phyloP scores from a whole-genome alignment of 2,329 filamentous ascomycete genomes.

The Ophiostoma australiae region DNA sequence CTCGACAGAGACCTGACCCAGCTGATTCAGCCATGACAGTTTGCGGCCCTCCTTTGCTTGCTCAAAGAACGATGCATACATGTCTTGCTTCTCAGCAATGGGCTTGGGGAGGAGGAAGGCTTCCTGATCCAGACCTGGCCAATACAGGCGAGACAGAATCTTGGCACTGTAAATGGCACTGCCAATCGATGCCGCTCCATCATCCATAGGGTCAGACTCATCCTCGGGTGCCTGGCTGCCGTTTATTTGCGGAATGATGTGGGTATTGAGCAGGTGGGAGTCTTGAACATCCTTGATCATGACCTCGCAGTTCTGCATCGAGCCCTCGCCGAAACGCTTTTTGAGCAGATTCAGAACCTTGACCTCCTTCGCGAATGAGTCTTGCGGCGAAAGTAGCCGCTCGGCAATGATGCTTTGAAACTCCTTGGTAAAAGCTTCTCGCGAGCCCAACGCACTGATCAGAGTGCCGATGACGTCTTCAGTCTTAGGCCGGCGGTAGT shows the following conservation, averaged over 20 bases:
- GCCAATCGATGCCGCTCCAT: neutral
- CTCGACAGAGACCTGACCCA: conserved; percentile 75
- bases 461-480: conserved; percentile 88
- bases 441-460: conserved; percentile 79
- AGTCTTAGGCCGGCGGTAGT: conserved; percentile 83
- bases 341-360: conserved; percentile 84
- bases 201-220: conserved; percentile 25
- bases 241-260: neutral
- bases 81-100: conserved; percentile 57
- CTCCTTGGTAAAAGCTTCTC: conserved; percentile 90
- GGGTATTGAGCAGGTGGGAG: conserved; percentile 56
- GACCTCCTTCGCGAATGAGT: conserved; percentile 70
- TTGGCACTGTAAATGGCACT: conserved; percentile 61
- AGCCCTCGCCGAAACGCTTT: conserved; percentile 76
- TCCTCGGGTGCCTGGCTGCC: conserved; percentile 18
- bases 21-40: conserved; percentile 78
- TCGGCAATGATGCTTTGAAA: conserved; percentile 86
- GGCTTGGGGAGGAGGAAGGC: conserved; percentile 58
- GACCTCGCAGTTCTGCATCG: conserved; percentile 89
- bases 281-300: conserved; percentile 94
- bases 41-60: conserved; percentile 76
- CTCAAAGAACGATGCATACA: conserved; percentile 73
- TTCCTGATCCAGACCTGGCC: conserved; percentile 74
- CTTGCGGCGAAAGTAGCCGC: conserved; percentile 63
- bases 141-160: conserved; percentile 88